Evolutionary conservation across 1,284 basidiomycete species (phyloP), one percentile per base, ranked within the genome.

Genomic region (Austroboletus rostrupii): DNA sequence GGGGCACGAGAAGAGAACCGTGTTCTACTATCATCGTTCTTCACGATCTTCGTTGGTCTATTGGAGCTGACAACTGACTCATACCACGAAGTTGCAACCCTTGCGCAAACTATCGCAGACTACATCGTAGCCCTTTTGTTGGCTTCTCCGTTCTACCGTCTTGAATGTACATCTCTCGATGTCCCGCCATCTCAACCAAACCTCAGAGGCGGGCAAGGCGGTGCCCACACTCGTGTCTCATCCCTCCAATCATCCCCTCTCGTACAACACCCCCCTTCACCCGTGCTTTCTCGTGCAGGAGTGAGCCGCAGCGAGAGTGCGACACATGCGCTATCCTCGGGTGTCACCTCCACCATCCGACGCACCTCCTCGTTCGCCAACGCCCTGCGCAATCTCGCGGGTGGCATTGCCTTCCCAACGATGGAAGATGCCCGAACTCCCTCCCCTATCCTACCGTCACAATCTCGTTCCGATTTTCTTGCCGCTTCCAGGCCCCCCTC

Each of bases 1-100:
- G 72, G 73, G 26, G 68, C 76, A 45, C 77, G 90, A 50, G 86
- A 90, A 57, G 87, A 92, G 63, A 91, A 90, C 61, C 78, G 91
- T 17, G 89, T 93, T 6, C 66, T 95, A 8, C 73, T 97, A 21
- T 90, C 90, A 1, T 92, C 89, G 0, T 93, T 95, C 74, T 93
- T 92, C 75, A 93, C 93, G 23, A 90, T 98, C 58, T 97, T 92
- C 62, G 87, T 89, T 31, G 81, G 90, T 3, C 77, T 99, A 11
- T 76, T 98, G 48, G 95, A 98, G 68, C 77, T 99, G 11, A 92
- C 92, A 1, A 87, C 89, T 11, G 97, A 99, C 63, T 90, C 95
- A 1, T 92, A 96, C 64, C 83, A 88, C 43, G 95, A 98, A 65
- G 93, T 99, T 5, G 88, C 92, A 0, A 85, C 88, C 8, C 83